Conservation (phyloP, 345 rosid species). For the Pistacia vera region DNA sequence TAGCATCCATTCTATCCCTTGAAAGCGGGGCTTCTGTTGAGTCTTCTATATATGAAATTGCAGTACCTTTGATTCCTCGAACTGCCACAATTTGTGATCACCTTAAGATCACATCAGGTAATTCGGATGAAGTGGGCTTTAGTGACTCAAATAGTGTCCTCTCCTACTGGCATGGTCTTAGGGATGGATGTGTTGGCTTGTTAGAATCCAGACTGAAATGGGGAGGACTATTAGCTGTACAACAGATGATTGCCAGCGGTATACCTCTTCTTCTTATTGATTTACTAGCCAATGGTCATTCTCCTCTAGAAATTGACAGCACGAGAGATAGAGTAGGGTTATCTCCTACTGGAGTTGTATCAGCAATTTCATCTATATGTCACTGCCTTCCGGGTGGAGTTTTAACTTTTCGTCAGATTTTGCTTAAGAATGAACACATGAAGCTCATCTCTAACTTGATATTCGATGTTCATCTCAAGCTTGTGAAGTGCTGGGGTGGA, state of each 20-base stretch:
- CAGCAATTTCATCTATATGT: slow-evolving; percentile 83
- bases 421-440: slow-evolving; percentile 61
- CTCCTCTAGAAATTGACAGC: slow-evolving; percentile 44
- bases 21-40: slow-evolving; percentile 77
- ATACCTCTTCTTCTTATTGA: slow-evolving; percentile 73
- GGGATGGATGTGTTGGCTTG: slow-evolving; percentile 93
- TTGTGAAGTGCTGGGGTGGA: slow-evolving; percentile 82
- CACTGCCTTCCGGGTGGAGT: slow-evolving; percentile 87
- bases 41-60: slow-evolving; percentile 73
- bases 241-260: slow-evolving; percentile 85
- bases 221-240: slow-evolving; percentile 87
- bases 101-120: slow-evolving; percentile 53
- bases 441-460: slow-evolving; percentile 61
- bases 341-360: slow-evolving; percentile 87
- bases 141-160: slow-evolving; percentile 34
- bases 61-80: slow-evolving; percentile 88
- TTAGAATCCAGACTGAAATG: slow-evolving; percentile 77
- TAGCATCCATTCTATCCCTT: slow-evolving; percentile 91
- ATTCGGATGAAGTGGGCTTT: slow-evolving; percentile 40
- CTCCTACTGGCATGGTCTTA: slow-evolving; percentile 86
- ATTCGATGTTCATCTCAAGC: slow-evolving; percentile 80
- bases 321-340: slow-evolving; percentile 50
- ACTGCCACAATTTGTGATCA: slow-evolving; percentile 75
- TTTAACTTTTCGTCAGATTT: slow-evolving; percentile 70
- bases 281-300: slow-evolving; percentile 53